A percentile compares a stretch with the other conserved stretches of the same genome.
Conservation (phyloP, 2,329 filamentous ascomycete genomes). For the Colletotrichum paranaense region DNA sequence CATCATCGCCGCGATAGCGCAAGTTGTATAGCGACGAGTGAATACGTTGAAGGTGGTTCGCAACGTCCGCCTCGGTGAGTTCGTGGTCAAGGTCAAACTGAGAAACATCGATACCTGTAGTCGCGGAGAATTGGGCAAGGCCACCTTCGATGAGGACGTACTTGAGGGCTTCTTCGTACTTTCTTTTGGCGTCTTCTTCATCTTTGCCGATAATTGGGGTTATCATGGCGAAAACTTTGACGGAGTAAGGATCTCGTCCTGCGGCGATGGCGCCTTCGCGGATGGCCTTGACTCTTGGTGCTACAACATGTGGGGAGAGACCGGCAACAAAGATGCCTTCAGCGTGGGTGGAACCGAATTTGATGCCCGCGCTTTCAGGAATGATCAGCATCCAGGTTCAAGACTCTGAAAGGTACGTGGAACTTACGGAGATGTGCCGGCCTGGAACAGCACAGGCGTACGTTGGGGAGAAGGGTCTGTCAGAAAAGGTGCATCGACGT, state of each 20-base stretch:
- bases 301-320: constrained; percentile 60
- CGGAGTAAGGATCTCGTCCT: constrained; percentile 65
- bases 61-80: constrained; percentile 63
- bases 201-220: constrained; percentile 61
- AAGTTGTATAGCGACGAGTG: constrained; percentile 60
- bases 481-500: constrained; percentile 23
- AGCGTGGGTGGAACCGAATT: constrained; percentile 67
- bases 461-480: constrained; percentile 64
- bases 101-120: constrained; percentile 70
- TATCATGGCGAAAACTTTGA: constrained; percentile 67
- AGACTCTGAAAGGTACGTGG: neutral
- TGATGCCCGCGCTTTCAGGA: constrained; percentile 57
- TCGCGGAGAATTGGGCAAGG: constrained; percentile 66
- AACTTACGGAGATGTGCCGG: constrained; percentile 60
- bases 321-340: constrained; percentile 70
- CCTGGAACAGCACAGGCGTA: constrained; percentile 68
- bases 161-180: constrained; percentile 61
- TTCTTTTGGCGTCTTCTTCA: constrained; percentile 63
- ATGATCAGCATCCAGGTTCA: neutral
- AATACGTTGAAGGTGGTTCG: constrained; percentile 62
- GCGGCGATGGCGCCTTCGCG: constrained; percentile 59
- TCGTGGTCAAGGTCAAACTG: constrained; percentile 68
- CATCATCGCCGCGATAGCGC: constrained; percentile 57
- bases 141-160: constrained; percentile 65
- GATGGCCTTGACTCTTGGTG: constrained; percentile 63